Conservation (phyloP, 495 filamentous ascomycete genomes). For the Aspergillus incahuasiensis region DNA sequence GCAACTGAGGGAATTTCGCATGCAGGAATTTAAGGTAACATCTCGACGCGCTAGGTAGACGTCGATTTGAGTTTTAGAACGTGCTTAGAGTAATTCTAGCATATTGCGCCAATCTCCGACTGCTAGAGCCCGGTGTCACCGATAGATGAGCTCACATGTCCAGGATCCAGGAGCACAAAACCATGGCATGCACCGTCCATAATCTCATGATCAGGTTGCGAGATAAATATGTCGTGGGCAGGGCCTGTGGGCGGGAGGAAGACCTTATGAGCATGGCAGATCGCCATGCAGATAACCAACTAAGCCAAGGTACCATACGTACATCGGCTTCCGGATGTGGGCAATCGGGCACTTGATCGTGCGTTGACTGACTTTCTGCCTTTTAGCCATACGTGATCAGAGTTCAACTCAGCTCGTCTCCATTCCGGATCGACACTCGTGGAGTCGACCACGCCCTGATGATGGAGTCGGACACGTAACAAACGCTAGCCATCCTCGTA, state of each 20-base stretch:
- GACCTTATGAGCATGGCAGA: neutral
- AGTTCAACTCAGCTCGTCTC: neutral
- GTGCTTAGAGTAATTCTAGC: neutral
- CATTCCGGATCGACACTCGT: conserved; percentile 1
- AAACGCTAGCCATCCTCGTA: neutral
- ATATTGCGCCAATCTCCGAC: neutral
- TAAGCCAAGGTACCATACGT: neutral
- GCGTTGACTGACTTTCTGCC: neutral
- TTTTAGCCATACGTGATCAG: neutral
- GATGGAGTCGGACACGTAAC: neutral
- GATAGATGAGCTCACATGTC: neutral
- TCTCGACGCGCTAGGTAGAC: neutral
- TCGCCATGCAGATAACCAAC: neutral
- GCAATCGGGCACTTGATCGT: neutral
- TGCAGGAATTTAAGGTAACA: neutral
- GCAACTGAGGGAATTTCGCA: neutral
- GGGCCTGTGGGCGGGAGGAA: neutral
- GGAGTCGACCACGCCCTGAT: neutral
- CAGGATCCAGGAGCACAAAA: too few relatives aligned
- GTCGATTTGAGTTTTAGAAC: neutral
- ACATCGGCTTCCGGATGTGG: neutral
- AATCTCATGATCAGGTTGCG: neutral
- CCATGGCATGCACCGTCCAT: too few relatives aligned
- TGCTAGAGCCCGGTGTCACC: neutral
- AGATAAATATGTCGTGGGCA: neutral